Evolutionary conservation across 768 basidiomycete genomes (phyloP), one percentile per base, ranked within the genome.

Genomic region (Dentipellis fragilis): DNA sequence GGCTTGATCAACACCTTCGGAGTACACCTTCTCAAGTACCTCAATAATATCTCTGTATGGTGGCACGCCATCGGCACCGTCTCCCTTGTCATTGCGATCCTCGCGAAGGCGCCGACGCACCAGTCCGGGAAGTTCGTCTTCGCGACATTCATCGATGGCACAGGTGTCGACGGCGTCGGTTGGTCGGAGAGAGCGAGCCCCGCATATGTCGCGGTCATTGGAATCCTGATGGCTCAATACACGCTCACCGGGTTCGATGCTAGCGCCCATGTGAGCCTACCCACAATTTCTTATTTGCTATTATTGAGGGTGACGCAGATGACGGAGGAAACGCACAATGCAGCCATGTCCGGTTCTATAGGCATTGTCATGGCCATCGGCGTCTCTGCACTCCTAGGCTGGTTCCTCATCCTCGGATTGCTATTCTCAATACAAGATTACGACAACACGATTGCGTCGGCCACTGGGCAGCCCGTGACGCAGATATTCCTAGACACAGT

Each of bases 401-500:
- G 83, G 81, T 89, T 87, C 73, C 77, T 88, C 50, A 71, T 89
- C 45, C 69, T 88, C 6, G 82, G 83, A 0, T 71, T 89, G 39
- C 75, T 89, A 1, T 89, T 89, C 69, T 85, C 83, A 0, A 89
- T 90, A 17, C 88, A 89, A 62, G 80, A 89, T 61, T 71, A 85
- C 14, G 76, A 78, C 17, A 61, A 46, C 4, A 87, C 85, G 0
- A 54, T 88, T 34, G 63, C 59, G 10, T 77, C 81, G 0, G 49
- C 68, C 10, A 83, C 80, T 4, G 84, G 83, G 0, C 77, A 89
- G 60, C 88, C 88, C 1, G 86, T 90, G 1, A 76, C 86, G 2
- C 87, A 89, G 61, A 89, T 91, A 3, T 85, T 89, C 64, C 63
- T 88, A 40, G 87, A 89, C 62, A 83, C 83, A 0, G 85, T 89